These are phyloP conservation scores for Porphyrellus cyaneotinctus DNA, from an alignment of 768 basidiomycete genomes.

Conservation along the genomic window DNA sequence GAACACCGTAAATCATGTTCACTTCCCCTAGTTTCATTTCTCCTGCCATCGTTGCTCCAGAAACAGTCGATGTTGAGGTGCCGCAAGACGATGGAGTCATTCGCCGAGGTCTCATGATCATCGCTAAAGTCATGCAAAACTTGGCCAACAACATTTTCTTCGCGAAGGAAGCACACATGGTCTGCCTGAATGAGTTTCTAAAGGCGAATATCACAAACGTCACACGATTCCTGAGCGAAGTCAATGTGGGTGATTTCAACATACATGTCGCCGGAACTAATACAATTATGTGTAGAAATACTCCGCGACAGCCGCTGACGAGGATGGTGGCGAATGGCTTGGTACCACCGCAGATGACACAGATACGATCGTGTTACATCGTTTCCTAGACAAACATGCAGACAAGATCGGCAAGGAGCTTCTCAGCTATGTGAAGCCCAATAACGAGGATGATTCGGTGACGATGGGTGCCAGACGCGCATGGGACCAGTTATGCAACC, in stretches of 20 bases:
- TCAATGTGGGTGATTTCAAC: conserved; percentile 48
- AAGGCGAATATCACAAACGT: conserved; percentile 65
- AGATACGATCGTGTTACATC: conserved; percentile 76
- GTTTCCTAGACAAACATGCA: conserved; percentile 80
- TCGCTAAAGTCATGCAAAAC: conserved; percentile 91
- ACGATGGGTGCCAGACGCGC: conserved; percentile 69
- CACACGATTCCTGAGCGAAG: conserved; percentile 71
- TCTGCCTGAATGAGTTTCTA: conserved; percentile 71
- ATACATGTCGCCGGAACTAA: neutral
- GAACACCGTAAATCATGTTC: neutral
- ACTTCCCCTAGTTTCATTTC: conserved; percentile 70
- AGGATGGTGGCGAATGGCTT: conserved; percentile 68
- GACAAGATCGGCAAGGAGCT: conserved; percentile 88
- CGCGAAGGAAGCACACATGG: conserved; percentile 87
- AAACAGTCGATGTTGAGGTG: conserved; percentile 77
- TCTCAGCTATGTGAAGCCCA: conserved; percentile 62
- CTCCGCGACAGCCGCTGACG: conserved; percentile 42
- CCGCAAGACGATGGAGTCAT: conserved; percentile 58
- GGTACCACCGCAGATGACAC: conserved; percentile 79
- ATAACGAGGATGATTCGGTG: conserved; percentile 50
- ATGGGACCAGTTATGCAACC: conserved; percentile 77
- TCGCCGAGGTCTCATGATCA: conserved; percentile 76
- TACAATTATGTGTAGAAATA: conserved; percentile 36
- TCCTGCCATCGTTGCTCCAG: conserved; percentile 85
- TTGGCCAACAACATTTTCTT: conserved; percentile 93